Conservation (phyloP, 495 filamentous ascomycete genomes). For the Chaetomium fimeti region DNA sequence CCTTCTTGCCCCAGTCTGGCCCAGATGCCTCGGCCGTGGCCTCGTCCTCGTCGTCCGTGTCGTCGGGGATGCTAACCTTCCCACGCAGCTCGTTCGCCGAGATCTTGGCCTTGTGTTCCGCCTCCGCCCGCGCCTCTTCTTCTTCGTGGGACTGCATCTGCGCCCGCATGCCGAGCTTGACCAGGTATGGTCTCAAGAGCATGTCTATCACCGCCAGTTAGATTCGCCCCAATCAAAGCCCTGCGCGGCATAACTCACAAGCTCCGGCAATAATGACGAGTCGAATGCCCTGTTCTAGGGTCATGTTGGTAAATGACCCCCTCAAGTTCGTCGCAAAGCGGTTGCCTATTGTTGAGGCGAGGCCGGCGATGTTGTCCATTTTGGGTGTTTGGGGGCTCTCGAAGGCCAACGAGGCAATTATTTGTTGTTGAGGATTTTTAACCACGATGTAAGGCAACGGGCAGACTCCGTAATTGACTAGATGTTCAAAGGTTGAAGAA, state of each 20-base stretch:
- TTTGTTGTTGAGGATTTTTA: not conserved
- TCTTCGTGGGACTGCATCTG: conserved; percentile 51
- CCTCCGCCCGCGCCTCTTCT: conserved; percentile 35
- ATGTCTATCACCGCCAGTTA: conserved; percentile 47
- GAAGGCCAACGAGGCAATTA: not conserved
- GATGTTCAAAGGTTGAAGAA: not conserved
- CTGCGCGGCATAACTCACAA: conserved; percentile 24
- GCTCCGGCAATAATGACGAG: conserved; percentile 57
- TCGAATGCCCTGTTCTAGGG: conserved; percentile 58
- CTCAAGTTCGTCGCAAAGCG: conserved; percentile 57
- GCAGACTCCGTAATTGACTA: not conserved
- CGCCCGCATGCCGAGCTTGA: conserved; percentile 45
- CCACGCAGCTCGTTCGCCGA: conserved; percentile 54
- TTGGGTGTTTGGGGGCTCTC: not conserved
- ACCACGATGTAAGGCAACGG: not conserved
- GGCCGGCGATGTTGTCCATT: conserved; percentile 40
- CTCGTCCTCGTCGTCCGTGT: conserved; percentile 52
- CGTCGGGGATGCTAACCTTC: conserved; percentile 52
- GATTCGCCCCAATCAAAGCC: not conserved
- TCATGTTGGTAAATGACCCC: conserved; percentile 55
- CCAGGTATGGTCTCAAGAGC: conserved; percentile 64
- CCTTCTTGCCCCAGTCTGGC: conserved; percentile 57
- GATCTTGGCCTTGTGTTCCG: conserved; percentile 37
- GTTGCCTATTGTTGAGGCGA: conserved; percentile 35
- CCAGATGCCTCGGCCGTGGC: conserved; percentile 43